A percentile compares a stretch with the other conserved stretches of the same genome.
phyloP scores from a whole-genome alignment of 2,329 filamentous ascomycete species.

The Fusarium irregulare region DNA sequence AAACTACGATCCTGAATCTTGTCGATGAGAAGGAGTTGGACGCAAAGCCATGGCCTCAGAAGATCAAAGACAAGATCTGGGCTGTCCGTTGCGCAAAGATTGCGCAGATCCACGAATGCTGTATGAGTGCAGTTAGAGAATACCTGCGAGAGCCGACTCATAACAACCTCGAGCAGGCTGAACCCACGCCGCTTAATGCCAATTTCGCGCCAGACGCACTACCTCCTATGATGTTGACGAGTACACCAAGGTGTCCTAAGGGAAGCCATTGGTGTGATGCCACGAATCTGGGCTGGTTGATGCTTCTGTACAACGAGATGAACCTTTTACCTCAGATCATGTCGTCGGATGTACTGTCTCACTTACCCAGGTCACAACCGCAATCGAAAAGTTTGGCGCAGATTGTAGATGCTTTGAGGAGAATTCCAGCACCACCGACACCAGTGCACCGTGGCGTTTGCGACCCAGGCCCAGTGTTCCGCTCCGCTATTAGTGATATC shows the following conservation, averaged over 20 bases:
- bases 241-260: slow-evolving; percentile 60
- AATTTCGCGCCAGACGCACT: slow-evolving; percentile 32
- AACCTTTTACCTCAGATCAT: slow-evolving; percentile 57
- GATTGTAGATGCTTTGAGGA: slow-evolving; percentile 57
- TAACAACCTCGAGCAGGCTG: slow-evolving; percentile 22
- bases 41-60: slow-evolving; percentile 59
- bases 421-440: slow-evolving; percentile 58
- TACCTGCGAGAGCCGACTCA: slow-evolving; percentile 54
- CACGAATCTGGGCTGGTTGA: slow-evolving; percentile 64
- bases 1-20: slow-evolving; percentile 60
- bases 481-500: slow-evolving; percentile 61
- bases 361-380: slow-evolving; percentile 41
- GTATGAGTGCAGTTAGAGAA: slow-evolving; percentile 57
- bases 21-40: slow-evolving; percentile 57
- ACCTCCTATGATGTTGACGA: slow-evolving; percentile 48
- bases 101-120: slow-evolving; percentile 62
- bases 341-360: slow-evolving; percentile 45
- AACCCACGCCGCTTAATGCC: slow-evolving; percentile 37
- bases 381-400: slow-evolving; percentile 57
- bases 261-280: slow-evolving; percentile 64
- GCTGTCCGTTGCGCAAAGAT: slow-evolving; percentile 62
- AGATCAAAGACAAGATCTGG: slow-evolving; percentile 61
- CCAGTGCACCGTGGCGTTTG: slow-evolving; percentile 58
- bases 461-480: slow-evolving; percentile 61
- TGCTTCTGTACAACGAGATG: slow-evolving; percentile 63